These are phyloP conservation scores for Boletus bicolor DNA, from an alignment of 768 basidiomycete species.

Conservation along the genomic window DNA sequence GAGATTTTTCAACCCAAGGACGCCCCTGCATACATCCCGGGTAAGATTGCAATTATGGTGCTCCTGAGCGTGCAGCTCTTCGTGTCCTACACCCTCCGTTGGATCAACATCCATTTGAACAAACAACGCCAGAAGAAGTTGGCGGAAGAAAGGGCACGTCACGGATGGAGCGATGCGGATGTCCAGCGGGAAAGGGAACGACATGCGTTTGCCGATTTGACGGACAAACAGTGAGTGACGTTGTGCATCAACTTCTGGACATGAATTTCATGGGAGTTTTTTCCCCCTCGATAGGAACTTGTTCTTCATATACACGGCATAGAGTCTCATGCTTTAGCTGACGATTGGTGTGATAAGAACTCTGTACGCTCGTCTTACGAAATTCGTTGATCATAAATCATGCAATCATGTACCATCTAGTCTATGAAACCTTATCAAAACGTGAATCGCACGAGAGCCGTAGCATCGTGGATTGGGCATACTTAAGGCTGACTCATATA, in stretches of 20 bases:
- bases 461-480: slow-evolving; percentile 1
- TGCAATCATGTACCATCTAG: background rate
- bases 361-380: background rate
- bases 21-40: slow-evolving; percentile 61
- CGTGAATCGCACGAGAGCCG: slow-evolving; percentile 5
- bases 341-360: background rate
- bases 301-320: slow-evolving; percentile 58
- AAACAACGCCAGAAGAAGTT: slow-evolving; percentile 41
- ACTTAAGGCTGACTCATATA: slow-evolving; percentile 8
- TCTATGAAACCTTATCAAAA: slow-evolving; percentile 14
- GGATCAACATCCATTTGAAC: slow-evolving; percentile 55
- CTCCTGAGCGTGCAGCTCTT: slow-evolving; percentile 51
- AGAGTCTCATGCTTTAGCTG: slow-evolving; percentile 7
- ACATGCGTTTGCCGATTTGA: slow-evolving; percentile 61
- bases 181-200: slow-evolving; percentile 55
- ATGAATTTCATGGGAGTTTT: slow-evolving; percentile 2
- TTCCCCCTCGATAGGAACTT: slow-evolving; percentile 42
- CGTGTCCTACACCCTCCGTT: slow-evolving; percentile 47
- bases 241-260: background rate
- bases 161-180: slow-evolving; percentile 59
- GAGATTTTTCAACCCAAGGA: slow-evolving; percentile 62
- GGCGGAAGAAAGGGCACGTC: slow-evolving; percentile 40
- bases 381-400: background rate
- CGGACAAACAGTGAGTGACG: slow-evolving; percentile 55
- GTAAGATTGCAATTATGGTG: slow-evolving; percentile 63